Base-by-base conservation (phyloP, 164 flowering plant species). In the Magnolia officinalis region DNA sequence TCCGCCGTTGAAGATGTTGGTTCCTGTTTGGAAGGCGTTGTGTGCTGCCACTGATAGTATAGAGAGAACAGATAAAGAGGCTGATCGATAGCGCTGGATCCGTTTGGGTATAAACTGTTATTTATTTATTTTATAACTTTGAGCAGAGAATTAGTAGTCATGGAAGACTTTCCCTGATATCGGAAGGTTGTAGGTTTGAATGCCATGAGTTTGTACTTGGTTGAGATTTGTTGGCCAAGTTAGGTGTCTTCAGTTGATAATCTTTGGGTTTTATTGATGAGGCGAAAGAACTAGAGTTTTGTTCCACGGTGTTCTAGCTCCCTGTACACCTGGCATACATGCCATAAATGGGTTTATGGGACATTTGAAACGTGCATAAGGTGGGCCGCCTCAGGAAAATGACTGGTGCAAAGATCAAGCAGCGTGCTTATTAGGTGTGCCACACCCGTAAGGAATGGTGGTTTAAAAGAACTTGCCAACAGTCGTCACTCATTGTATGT, bases 11-110 rank as follows among this genome's bases (percentile, higher is more conserved):
- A 88, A 88, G 78, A 90, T 95, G 92, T 81, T 95, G 82, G 85
- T 87, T 77, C 95, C 94, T 24, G 78, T 95, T 29, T 93, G 97
- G 98, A 91, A 90, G 82, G 96, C 98, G 31, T 81, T 94, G 78
- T 81, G 91, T 82, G 83, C 85, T 52, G 88, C 86, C 49, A 81
- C 79, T 23, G 86, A 81, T 73, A 14, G 23, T 68, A 55, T 67
- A 72, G 82, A 76, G 79, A 78, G 49, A 45, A 14, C 71, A n/a
- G 77, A 77, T 50, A 50, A 9, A 11, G 58, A 79, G 51, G 74
- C 73, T 29, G 69, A 21, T 61, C 72, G 9, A 6, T 71, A 31
- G 19, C 2, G 9, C 31, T 16, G 31, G 45, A 72, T 52, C 18
- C 16, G 19, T 51, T 51, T 7, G 18, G 72, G 6, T 21, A 24